phyloP scores from a whole-genome alignment of 441 rosid species.

The Capsella rubella region DNA sequence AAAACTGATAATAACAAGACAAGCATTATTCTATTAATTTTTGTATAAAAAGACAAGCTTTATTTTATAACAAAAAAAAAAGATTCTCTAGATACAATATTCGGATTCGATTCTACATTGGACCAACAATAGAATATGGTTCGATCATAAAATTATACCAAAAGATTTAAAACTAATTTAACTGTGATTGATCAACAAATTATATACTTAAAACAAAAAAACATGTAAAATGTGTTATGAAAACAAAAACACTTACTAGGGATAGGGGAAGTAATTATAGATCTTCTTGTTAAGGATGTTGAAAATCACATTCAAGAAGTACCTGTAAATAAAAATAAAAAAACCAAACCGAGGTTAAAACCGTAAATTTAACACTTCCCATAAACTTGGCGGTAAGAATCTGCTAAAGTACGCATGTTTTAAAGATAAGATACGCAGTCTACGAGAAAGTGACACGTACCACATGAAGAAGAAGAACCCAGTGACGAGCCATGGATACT shows the following conservation, averaged over 20 bases:
- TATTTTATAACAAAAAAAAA: background rate
- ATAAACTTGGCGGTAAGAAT: constrained; percentile 21
- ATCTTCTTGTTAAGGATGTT: constrained; percentile 98
- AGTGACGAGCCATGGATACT: constrained; percentile 79
- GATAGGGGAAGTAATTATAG: constrained; percentile 95
- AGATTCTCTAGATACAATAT: background rate
- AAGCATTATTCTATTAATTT: constrained; percentile 28
- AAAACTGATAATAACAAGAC: constrained; percentile 64
- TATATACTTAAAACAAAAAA: too few relatives aligned
- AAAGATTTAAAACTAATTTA: too few relatives aligned
- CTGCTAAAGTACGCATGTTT: constrained; percentile 20
- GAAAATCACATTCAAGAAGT: constrained; percentile 92
- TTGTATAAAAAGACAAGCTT: background rate
- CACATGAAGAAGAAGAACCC: constrained; percentile 99
- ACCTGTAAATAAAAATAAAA: constrained; percentile 53
- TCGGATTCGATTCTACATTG: constrained; percentile 21
- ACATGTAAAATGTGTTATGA: background rate
- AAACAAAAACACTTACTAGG: constrained; percentile 63
- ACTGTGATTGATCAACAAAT: too few relatives aligned
- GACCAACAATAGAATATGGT: constrained; percentile 8
- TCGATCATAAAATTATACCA: background rate
- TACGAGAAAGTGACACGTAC: constrained; percentile 48
- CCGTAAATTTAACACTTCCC: background rate
- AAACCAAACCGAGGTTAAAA: constrained; percentile 7
- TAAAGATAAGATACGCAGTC: constrained; percentile 2